Percentiles rank a stretch among this genome's conserved stretches.
These are phyloP conservation scores for Clarkia xantiana DNA, from an alignment of 345 rosid genomes.

Conservation along the genomic window DNA sequence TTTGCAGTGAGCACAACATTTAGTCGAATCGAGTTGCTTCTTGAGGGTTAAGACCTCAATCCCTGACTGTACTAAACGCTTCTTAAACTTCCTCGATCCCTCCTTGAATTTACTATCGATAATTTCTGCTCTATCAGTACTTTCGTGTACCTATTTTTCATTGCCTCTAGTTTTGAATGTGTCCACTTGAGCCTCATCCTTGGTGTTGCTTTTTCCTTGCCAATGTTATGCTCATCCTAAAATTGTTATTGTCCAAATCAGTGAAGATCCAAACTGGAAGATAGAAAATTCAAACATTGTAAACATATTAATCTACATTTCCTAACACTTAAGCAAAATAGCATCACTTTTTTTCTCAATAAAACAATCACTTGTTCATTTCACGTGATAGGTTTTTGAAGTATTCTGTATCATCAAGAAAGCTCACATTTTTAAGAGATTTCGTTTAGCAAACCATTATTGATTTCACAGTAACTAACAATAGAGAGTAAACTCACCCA, in stretches of 20 bases:
- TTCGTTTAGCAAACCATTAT: too few species aligned
- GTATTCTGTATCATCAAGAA: too few species aligned
- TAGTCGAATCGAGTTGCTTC: constrained; percentile 40
- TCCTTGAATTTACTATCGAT: constrained; percentile 53
- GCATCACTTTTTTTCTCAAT: too few species aligned
- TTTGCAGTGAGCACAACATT: not conserved
- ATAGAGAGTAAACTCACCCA: too few species aligned
- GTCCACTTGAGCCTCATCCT: constrained; percentile 69
- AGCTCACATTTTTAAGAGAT: too few species aligned
- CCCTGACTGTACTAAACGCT: constrained; percentile 35
- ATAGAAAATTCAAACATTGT: too few species aligned
- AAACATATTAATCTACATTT: too few species aligned
- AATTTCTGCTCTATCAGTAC: constrained; percentile 29
- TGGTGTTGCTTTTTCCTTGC: constrained; percentile 52
- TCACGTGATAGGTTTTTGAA: too few species aligned
- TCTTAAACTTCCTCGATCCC: constrained; percentile 55
- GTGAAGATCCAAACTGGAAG: not conserved
- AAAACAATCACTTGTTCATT: too few species aligned
- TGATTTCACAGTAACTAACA: too few species aligned
- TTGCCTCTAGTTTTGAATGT: constrained; percentile 55
- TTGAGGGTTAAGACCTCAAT: constrained; percentile 50
- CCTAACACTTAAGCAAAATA: too few species aligned
- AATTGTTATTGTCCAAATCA: constrained; percentile 1
- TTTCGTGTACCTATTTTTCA: constrained; percentile 32
- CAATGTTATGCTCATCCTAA: constrained; percentile 30